Evolutionary conservation across 2,329 filamentous ascomycete genomes (phyloP).

Genomic region (Colletotrichum plurivorum): DNA sequence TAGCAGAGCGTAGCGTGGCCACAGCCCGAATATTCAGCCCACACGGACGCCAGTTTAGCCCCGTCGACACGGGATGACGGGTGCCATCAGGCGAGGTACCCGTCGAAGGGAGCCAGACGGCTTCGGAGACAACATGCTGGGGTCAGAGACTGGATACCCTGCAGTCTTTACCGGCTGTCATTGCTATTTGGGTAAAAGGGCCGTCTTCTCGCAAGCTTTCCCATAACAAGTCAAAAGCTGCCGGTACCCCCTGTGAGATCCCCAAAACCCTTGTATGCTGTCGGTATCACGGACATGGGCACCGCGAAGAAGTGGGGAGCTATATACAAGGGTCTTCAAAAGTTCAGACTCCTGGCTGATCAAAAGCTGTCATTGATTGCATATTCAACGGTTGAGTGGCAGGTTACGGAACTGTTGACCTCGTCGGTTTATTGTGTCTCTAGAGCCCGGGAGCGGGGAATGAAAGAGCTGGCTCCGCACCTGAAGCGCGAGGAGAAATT

Average conservation of each 20-base stretch:
- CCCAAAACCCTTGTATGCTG: slow-evolving; percentile 27
- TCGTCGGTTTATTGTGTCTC: too few species aligned
- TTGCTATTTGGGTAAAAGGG: slow-evolving; percentile 27
- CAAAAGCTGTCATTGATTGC: slow-evolving; percentile 9
- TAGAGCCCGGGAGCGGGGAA: too few species aligned
- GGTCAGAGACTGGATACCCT: slow-evolving; percentile 23
- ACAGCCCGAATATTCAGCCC: slow-evolving; percentile 12
- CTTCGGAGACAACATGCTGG: slow-evolving; percentile 25
- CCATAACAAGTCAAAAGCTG: slow-evolving; percentile 36
- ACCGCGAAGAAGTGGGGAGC: slow-evolving; percentile 22
- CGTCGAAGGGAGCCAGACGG: too few species aligned
- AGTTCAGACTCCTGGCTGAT: slow-evolving; percentile 1
- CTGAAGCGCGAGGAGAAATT: too few species aligned
- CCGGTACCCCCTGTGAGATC: slow-evolving; percentile 33
- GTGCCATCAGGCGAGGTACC: slow-evolving; percentile 15
- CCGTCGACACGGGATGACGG: slow-evolving; percentile 32
- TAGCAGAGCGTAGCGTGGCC: slow-evolving; percentile 31
- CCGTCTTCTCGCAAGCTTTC: slow-evolving; percentile 43
- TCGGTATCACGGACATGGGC: slow-evolving; percentile 28
- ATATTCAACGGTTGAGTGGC: slow-evolving; percentile 14
- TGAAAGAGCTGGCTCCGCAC: too few species aligned
- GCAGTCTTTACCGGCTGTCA: slow-evolving; percentile 28
- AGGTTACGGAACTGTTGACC: neutral
- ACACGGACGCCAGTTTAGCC: slow-evolving; percentile 37
- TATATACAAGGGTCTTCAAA: neutral